These are phyloP conservation scores for Amesomyces nigricolor DNA, from an alignment of 2,329 filamentous ascomycete genomes.

Conservation along the genomic window DNA sequence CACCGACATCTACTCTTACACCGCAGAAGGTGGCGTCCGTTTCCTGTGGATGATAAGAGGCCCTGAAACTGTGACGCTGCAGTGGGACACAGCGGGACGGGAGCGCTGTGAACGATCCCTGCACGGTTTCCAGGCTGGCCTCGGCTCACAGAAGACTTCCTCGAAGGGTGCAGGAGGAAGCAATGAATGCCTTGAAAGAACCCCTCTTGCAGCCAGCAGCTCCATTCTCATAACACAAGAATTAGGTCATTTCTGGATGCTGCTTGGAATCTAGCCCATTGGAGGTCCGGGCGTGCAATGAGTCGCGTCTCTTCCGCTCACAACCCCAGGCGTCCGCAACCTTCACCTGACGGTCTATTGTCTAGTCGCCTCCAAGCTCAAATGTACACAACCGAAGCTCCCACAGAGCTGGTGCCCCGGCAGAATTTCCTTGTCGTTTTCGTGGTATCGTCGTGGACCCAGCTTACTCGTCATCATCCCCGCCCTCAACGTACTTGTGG, in stretches of 20 bases:
- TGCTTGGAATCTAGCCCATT: no score
- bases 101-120: background rate
- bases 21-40: background rate
- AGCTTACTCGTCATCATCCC: conserved; percentile 61
- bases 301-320: no score
- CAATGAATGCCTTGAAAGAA: background rate
- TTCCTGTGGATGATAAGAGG: background rate
- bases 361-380: conserved; percentile 15
- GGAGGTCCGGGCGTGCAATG: no score
- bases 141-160: background rate
- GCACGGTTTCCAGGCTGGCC: background rate
- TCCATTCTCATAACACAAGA: conserved; percentile 1
- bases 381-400: conserved; percentile 22
- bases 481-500: conserved; percentile 70
- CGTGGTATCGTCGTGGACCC: conserved; percentile 19
- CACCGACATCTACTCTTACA: background rate
- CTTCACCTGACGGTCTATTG: conserved; percentile 14
- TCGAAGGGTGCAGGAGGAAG: no score
- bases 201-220: background rate
- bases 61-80: background rate
- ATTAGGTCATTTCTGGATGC: conserved; percentile 1
- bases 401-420: conserved; percentile 5
- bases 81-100: background rate
- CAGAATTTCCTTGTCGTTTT: background rate
- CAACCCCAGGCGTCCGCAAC: conserved; percentile 2